These are phyloP conservation scores for Petunia axillaris DNA, from an alignment of 257 asterid species.

Conservation along the genomic window DNA sequence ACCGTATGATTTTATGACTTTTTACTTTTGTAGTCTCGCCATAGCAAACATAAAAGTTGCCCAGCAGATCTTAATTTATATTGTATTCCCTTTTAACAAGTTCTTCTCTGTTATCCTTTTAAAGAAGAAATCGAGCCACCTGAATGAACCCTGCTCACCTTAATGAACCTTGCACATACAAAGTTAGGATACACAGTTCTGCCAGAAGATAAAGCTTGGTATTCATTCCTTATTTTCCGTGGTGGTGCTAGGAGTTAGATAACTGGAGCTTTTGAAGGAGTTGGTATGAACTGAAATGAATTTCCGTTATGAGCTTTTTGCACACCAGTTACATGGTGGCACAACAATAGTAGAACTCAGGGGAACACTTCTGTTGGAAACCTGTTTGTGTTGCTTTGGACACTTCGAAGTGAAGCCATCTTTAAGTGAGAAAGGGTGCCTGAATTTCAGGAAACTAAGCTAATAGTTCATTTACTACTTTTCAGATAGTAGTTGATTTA, in stretches of 20 bases:
- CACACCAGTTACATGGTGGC: background rate
- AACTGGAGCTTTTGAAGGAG: background rate
- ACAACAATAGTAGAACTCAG: too few species aligned
- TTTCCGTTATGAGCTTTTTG: background rate
- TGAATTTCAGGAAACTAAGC: background rate
- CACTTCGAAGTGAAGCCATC: background rate
- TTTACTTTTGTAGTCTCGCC: background rate
- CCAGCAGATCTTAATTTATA: background rate
- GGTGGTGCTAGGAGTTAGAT: background rate
- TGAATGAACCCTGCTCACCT: background rate
- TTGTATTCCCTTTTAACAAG: background rate
- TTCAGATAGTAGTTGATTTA: background rate
- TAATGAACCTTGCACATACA: background rate
- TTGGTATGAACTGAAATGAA: background rate
- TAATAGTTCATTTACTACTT: background rate
- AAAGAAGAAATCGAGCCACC: background rate
- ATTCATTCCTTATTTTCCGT: background rate
- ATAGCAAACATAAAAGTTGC: background rate
- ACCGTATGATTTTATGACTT: background rate
- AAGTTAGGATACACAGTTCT: background rate
- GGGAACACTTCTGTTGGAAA: background rate
- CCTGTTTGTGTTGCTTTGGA: constrained; percentile 1
- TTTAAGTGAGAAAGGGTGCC: background rate
- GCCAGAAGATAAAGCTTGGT: background rate
- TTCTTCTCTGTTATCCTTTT: background rate